Percentiles rank a stretch among this genome's conserved stretches.
Evolutionary conservation across 2,329 filamentous ascomycete species (phyloP).

Genomic region (Paraphoma chrysanthemicola): DNA sequence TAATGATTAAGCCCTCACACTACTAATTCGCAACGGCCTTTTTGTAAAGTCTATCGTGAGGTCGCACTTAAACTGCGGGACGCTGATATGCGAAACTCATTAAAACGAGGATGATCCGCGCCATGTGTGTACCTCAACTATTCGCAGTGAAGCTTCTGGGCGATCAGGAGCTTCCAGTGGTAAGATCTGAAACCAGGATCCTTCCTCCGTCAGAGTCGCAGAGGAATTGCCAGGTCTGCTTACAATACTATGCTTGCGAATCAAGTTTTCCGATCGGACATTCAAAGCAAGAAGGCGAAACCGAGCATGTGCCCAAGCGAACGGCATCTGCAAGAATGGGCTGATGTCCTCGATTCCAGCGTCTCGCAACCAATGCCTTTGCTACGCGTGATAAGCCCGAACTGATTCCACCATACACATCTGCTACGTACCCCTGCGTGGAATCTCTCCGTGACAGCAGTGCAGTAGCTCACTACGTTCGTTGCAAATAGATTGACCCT

Average conservation of each 20-base stretch:
- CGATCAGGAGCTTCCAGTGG: neutral
- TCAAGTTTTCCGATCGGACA: neutral
- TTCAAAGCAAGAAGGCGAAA: slow-evolving; percentile 1
- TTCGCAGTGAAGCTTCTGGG: neutral
- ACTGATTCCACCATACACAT: neutral
- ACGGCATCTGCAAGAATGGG: slow-evolving; percentile 3
- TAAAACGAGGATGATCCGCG: neutral
- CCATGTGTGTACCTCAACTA: neutral
- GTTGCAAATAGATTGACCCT: slow-evolving; percentile 6
- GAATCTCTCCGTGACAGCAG: neutral
- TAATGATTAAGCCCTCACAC: too few relatives aligned
- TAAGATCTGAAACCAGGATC: slow-evolving; percentile 8
- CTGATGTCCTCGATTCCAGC: neutral
- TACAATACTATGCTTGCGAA: neutral
- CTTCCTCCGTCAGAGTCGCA: neutral
- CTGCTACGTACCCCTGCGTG: neutral
- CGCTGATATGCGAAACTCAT: neutral
- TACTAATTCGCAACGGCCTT: too few relatives aligned
- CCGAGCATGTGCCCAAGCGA: neutral
- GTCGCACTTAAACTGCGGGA: neutral
- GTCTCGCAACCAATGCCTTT: neutral
- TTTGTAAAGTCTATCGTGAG: too few relatives aligned
- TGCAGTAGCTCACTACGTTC: slow-evolving; percentile 9
- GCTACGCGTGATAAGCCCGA: slow-evolving; percentile 4
- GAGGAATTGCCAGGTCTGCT: neutral